Evolutionary conservation across 768 basidiomycete genomes (phyloP).

Genomic region (Suillus brevipes): DNA sequence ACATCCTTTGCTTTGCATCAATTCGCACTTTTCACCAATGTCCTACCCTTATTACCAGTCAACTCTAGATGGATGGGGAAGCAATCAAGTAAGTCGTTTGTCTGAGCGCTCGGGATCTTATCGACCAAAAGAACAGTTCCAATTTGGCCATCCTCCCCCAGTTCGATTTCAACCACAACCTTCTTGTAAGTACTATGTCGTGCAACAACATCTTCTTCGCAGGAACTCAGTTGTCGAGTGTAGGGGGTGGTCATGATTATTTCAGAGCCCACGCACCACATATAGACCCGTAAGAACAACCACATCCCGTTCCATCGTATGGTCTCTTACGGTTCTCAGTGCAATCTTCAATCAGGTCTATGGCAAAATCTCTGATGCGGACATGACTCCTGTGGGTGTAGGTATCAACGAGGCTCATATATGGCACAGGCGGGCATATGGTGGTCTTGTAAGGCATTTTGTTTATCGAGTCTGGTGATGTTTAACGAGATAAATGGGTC

Average conservation of each 20-base stretch:
- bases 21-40: slow-evolving; percentile 30
- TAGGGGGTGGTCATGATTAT: slow-evolving; percentile 65
- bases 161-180: slow-evolving; percentile 47
- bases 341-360: slow-evolving; percentile 39
- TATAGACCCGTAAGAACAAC: slow-evolving; percentile 12
- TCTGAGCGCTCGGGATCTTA: background rate
- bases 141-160: slow-evolving; percentile 35
- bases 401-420: slow-evolving; percentile 60
- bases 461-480: background rate
- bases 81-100: slow-evolving; percentile 32
- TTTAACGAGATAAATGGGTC: background rate
- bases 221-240: slow-evolving; percentile 3
- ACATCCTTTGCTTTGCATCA: background rate
- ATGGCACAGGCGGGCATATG: slow-evolving; percentile 70
- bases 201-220: slow-evolving; percentile 5
- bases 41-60: slow-evolving; percentile 47
- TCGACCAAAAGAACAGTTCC: slow-evolving; percentile 21
- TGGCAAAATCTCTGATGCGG: slow-evolving; percentile 22
- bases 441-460: slow-evolving; percentile 47
- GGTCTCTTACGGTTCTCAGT: slow-evolving; percentile 19
- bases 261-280: slow-evolving; percentile 58
- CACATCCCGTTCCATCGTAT: background rate
- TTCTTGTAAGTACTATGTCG: slow-evolving; percentile 43
- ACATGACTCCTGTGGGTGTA: slow-evolving; percentile 39
- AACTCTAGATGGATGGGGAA: slow-evolving; percentile 49